Conservation (phyloP, 345 rosid species). For the Euphorbia tirucalli region DNA sequence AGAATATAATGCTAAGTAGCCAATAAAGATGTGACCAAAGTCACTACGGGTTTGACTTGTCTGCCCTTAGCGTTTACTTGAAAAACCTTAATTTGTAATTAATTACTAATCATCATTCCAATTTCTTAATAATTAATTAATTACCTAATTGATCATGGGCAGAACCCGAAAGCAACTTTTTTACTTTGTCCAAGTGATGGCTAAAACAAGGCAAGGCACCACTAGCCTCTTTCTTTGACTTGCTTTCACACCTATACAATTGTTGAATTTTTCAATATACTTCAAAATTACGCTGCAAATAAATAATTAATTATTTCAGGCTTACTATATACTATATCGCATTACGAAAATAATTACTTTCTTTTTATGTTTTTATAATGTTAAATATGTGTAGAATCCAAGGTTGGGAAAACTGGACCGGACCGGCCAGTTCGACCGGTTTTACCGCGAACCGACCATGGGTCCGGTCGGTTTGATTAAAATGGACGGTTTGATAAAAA, state of each 20-base stretch:
- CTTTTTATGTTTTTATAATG: too few species aligned
- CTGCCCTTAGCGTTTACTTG: neutral
- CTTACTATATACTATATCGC: too few species aligned
- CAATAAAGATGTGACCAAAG: neutral
- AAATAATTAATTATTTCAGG: too few species aligned
- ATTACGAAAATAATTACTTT: too few species aligned
- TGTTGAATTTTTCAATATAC: neutral
- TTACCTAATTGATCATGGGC: neutral
- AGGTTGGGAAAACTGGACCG: too few species aligned
- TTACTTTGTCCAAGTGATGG: neutral
- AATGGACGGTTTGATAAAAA: too few species aligned
- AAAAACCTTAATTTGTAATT: neutral
- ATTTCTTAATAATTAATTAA: too few species aligned
- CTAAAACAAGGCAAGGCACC: neutral
- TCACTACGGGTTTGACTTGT: constrained; percentile 2
- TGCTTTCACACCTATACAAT: neutral
- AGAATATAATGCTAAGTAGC: neutral
- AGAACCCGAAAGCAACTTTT: constrained; percentile 1
- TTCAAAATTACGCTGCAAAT: too few species aligned
- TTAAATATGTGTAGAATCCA: too few species aligned
- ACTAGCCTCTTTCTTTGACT: constrained; percentile 28
- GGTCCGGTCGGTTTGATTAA: too few species aligned
- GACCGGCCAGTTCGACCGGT: too few species aligned
- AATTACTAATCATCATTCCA: neutral
- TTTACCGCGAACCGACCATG: too few species aligned